These are phyloP conservation scores for Fomitopsis schrenkii DNA, from an alignment of 1,284 basidiomycete genomes.

Conservation along the genomic window DNA sequence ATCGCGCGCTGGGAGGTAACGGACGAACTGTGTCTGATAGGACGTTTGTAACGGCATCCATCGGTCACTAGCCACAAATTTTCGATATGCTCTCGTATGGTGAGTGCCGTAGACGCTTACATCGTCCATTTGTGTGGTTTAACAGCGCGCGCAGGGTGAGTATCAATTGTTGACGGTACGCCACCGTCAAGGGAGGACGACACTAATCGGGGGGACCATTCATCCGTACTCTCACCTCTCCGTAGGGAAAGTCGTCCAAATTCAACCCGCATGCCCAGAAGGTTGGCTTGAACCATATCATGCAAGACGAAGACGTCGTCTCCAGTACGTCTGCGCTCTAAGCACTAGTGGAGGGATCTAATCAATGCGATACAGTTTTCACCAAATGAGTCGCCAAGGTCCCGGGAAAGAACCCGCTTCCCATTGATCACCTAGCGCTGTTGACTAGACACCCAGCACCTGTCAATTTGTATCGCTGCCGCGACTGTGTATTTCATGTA, in stretches of 20 bases:
- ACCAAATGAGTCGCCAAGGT: constrained; percentile 24
- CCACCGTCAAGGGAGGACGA: not conserved
- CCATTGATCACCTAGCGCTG: not conserved
- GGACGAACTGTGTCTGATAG: constrained; percentile 30
- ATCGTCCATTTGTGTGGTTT: not conserved
- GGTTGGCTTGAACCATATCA: constrained; percentile 83
- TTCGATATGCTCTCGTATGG: constrained; percentile 91
- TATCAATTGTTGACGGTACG: not conserved
- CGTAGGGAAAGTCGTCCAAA: constrained; percentile 83
- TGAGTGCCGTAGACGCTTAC: constrained; percentile 33
- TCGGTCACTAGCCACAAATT: constrained; percentile 84
- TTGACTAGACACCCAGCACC: not conserved
- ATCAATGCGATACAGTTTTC: constrained; percentile 30
- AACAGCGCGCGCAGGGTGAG: constrained; percentile 8
- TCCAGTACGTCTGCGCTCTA: constrained; percentile 59
- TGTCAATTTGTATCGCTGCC: not conserved
- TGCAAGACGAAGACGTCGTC: constrained; percentile 94
- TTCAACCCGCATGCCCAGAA: constrained; percentile 93
- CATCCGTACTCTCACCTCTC: not conserved
- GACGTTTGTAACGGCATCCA: constrained; percentile 92
- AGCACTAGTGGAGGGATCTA: not conserved
- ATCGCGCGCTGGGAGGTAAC: not conserved
- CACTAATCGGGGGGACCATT: not conserved
- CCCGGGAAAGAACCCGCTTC: not conserved
- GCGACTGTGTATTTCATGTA: not conserved